phyloP scores from a whole-genome alignment of 371 early-diverging fungal species.

The Mucor circinelloides region DNA sequence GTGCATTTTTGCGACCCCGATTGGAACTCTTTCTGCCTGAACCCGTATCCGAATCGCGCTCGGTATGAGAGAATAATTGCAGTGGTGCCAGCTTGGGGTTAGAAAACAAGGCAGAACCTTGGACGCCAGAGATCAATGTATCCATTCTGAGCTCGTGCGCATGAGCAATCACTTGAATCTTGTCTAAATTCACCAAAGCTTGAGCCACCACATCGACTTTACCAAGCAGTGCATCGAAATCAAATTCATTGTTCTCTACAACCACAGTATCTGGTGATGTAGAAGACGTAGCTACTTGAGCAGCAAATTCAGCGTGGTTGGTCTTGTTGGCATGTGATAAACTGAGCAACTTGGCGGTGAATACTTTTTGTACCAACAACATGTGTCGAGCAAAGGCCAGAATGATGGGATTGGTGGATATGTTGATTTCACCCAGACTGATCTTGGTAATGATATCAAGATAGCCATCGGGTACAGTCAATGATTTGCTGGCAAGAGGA shows the following conservation, averaged over 20 bases:
- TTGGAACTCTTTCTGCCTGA: slow-evolving; percentile 48
- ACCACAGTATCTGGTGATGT: background rate
- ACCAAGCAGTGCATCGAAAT: slow-evolving; percentile 28
- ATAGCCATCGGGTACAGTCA: slow-evolving; percentile 43
- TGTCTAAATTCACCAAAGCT: slow-evolving; percentile 36
- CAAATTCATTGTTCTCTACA: slow-evolving; percentile 5
- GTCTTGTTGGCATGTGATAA: slow-evolving; percentile 31
- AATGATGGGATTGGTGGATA: slow-evolving; percentile 66
- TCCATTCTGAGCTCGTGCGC: slow-evolving; percentile 52
- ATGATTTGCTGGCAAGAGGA: background rate
- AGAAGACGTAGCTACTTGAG: background rate
- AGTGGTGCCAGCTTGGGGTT: slow-evolving; percentile 46
- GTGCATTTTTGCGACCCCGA: slow-evolving; percentile 27
- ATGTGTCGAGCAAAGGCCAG: slow-evolving; percentile 75
- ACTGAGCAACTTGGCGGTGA: slow-evolving; percentile 52
- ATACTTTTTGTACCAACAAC: slow-evolving; percentile 73
- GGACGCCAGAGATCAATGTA: slow-evolving; percentile 34
- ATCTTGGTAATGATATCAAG: slow-evolving; percentile 53
- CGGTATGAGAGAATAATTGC: slow-evolving; percentile 25
- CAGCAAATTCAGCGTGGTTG: background rate
- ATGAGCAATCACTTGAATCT: slow-evolving; percentile 44
- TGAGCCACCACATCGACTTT: slow-evolving; percentile 50
- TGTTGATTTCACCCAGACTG: slow-evolving; percentile 48
- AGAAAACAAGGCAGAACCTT: slow-evolving; percentile 47
- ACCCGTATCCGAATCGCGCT: slow-evolving; percentile 51